Evolutionary conservation across 2,329 filamentous ascomycete genomes (phyloP).

Genomic region (Alternaria tenuissima): DNA sequence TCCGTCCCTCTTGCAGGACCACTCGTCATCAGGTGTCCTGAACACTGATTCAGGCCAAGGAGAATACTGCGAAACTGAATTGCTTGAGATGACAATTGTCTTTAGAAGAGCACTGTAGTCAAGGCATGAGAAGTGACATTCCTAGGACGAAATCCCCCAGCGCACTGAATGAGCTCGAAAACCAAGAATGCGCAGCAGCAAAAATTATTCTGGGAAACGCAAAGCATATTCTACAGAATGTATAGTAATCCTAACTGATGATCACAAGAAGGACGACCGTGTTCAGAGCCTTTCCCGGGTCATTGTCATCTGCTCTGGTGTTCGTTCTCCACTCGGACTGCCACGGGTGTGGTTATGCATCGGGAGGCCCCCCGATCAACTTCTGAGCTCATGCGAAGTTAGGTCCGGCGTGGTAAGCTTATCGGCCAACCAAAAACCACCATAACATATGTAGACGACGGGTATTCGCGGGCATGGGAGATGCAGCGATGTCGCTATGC

Average conservation of each 20-base stretch:
- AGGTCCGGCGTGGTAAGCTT: neutral
- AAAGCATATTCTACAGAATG: neutral
- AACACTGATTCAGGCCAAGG: neutral
- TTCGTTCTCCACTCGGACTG: neutral
- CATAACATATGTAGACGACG: constrained; percentile 8
- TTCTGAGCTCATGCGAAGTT: neutral
- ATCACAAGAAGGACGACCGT: neutral
- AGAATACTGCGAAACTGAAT: neutral
- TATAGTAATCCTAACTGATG: neutral
- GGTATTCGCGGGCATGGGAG: constrained; percentile 13
- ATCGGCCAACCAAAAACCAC: constrained; percentile 5
- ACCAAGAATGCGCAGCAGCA: neutral
- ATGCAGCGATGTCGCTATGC: neutral
- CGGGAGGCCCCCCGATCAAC: neutral
- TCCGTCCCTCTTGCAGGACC: neutral
- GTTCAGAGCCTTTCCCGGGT: neutral
- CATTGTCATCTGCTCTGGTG: neutral
- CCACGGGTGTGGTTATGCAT: neutral
- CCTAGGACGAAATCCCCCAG: neutral
- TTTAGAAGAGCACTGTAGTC: neutral
- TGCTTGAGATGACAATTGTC: neutral
- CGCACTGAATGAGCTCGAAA: neutral
- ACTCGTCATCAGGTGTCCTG: neutral
- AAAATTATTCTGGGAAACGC: neutral
- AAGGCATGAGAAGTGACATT: neutral